Conservation (phyloP, 192 early-diverging fungal genomes). For the Gonapodya sp. region DNA sequence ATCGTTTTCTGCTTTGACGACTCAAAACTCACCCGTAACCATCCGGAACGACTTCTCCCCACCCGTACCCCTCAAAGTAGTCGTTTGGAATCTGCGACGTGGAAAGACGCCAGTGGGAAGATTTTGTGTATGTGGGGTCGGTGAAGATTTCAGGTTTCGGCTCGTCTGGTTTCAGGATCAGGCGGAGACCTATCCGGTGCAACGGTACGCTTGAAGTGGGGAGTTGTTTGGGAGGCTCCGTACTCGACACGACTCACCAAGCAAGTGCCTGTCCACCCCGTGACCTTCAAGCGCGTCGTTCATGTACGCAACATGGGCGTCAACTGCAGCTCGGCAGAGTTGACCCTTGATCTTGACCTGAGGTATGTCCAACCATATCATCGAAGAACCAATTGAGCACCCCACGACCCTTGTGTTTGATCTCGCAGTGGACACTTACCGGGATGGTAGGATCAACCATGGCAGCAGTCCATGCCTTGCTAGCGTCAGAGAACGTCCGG, state of each 20-base stretch:
- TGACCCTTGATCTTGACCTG: not conserved
- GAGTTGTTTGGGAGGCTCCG: too few relatives aligned
- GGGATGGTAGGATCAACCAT: not conserved
- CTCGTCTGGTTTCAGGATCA: conserved; percentile 65
- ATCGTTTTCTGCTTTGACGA: too few relatives aligned
- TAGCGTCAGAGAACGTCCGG: conserved; percentile 67
- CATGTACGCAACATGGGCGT: conserved; percentile 73
- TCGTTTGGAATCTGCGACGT: conserved; percentile 87
- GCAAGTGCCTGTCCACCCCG: conserved; percentile 88
- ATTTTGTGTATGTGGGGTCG: conserved; percentile 71
- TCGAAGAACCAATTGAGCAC: not conserved
- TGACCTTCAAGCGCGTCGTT: conserved; percentile 64
- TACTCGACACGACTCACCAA: conserved; percentile 42
- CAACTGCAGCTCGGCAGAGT: conserved; percentile 2
- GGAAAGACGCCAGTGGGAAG: conserved; percentile 83
- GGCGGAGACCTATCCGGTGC: conserved; percentile 64
- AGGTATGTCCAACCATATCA: not conserved
- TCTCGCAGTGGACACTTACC: too few relatives aligned
- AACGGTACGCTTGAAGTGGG: too few relatives aligned
- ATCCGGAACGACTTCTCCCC: conserved; percentile 54
- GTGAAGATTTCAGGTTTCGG: conserved; percentile 73
- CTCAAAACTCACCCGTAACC: not conserved
- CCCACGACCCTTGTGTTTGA: not conserved
- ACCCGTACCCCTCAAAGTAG: conserved; percentile 90
- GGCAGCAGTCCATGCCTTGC: conserved; percentile 13